Percentiles rank a stretch among this genome's conserved stretches.
Conservation (phyloP, 306 rosid genomes). For the Vigna unguiculata region DNA sequence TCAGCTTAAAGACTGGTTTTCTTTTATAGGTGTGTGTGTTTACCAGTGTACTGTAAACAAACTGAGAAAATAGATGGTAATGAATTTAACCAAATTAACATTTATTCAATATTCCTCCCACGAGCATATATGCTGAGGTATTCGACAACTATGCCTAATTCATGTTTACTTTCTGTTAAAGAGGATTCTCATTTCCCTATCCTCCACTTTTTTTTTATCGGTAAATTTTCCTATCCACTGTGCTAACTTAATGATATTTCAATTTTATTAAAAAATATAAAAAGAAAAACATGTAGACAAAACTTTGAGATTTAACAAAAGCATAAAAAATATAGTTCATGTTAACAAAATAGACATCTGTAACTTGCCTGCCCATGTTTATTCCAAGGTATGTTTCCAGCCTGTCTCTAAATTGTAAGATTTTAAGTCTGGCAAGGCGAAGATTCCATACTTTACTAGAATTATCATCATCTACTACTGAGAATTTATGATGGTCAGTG, state of each 20-base stretch:
- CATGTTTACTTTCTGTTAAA: slow-evolving; percentile 8
- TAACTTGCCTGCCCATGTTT: slow-evolving; percentile 94
- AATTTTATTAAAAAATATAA: slow-evolving; percentile 3
- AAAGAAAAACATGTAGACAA: background rate
- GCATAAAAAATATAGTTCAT: background rate
- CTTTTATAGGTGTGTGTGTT: background rate
- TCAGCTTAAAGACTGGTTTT: slow-evolving; percentile 5
- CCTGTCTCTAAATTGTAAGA: slow-evolving; percentile 85
- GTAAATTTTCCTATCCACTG: too few relatives aligned
- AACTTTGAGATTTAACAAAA: slow-evolving; percentile 22
- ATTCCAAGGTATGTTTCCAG: slow-evolving; percentile 95
- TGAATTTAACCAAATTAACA: slow-evolving; percentile 21
- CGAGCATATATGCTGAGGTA: slow-evolving; percentile 1
- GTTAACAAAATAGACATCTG: slow-evolving; percentile 31
- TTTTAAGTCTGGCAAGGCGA: slow-evolving; percentile 79
- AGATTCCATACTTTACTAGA: slow-evolving; percentile 67
- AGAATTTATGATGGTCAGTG: slow-evolving; percentile 74
- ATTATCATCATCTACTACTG: slow-evolving; percentile 58
- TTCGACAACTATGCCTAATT: slow-evolving; percentile 1
- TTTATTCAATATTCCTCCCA: slow-evolving; percentile 4
- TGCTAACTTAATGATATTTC: slow-evolving; percentile 12
- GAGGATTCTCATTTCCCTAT: slow-evolving; percentile 14
- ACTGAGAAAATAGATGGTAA: slow-evolving; percentile 10
- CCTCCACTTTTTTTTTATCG: background rate
- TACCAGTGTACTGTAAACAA: background rate